Percentiles rank a stretch among this genome's conserved stretches.
These are phyloP conservation scores for Alternaria tenuissima DNA, from an alignment of 2,329 filamentous ascomycete genomes.

Conservation along the genomic window DNA sequence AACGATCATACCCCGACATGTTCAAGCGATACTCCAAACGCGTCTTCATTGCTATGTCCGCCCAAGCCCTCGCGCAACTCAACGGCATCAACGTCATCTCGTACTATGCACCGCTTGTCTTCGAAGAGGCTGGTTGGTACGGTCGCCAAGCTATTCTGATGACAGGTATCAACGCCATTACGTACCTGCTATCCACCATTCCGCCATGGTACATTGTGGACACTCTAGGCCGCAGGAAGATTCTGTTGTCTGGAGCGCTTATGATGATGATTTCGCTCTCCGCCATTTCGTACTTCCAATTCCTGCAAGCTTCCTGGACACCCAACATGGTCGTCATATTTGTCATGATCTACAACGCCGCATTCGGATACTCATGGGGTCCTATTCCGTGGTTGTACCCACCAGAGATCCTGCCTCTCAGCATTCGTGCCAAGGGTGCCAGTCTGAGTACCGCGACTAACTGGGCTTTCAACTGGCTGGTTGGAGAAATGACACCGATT, in stretches of 20 bases:
- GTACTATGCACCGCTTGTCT: constrained; percentile 96
- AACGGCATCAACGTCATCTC: constrained; percentile 99
- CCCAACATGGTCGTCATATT: constrained; percentile 88
- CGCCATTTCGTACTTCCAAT: constrained; percentile 93
- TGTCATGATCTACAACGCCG: constrained; percentile 98
- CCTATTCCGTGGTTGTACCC: constrained; percentile 98
- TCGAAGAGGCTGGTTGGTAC: constrained; percentile 95
- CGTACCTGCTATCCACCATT: constrained; percentile 90
- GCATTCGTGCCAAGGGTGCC: constrained; percentile 95
- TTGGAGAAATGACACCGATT: constrained; percentile 93
- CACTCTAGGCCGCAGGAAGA: constrained; percentile 85
- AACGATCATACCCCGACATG: constrained; percentile 91
- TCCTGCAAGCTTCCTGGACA: constrained; percentile 79
- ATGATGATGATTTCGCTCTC: constrained; percentile 90
- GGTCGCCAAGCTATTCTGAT: constrained; percentile 92
- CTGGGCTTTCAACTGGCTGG: constrained; percentile 98
- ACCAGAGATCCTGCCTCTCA: constrained; percentile 96
- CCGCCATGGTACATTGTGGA: constrained; percentile 98
- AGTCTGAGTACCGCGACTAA: constrained; percentile 96
- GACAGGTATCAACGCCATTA: constrained; percentile 94
- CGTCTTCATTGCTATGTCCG: constrained; percentile 98
- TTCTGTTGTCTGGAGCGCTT: constrained; percentile 87
- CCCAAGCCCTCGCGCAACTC: constrained; percentile 91
- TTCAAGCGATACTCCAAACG: constrained; percentile 90
- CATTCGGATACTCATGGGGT: constrained; percentile 97